Percentiles rank a stretch among this genome's conserved stretches.
These are phyloP conservation scores for Lupinus albus DNA, from an alignment of 306 rosid genomes.

Conservation along the genomic window DNA sequence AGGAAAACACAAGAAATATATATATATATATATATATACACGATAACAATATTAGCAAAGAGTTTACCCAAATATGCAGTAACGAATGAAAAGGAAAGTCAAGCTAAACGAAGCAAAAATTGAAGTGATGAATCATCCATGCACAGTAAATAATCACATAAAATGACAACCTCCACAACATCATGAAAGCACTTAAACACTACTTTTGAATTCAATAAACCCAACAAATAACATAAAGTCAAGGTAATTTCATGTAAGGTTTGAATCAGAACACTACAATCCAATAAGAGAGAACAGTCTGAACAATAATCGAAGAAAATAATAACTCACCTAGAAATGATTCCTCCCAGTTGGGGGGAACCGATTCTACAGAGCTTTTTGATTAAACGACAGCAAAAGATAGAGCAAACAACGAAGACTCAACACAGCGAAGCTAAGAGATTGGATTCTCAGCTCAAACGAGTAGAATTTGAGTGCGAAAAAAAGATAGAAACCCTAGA, in stretches of 20 bases:
- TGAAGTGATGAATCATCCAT: neutral
- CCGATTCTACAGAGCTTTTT: slow-evolving; percentile 30
- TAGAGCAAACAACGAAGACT: slow-evolving; percentile 29
- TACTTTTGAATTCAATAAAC: slow-evolving; percentile 44
- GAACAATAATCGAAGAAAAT: slow-evolving; percentile 3
- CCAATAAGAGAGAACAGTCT: neutral
- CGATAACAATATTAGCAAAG: slow-evolving; percentile 35
- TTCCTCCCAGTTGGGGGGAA: neutral
- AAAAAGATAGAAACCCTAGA: slow-evolving; percentile 59
- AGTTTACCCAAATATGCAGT: slow-evolving; percentile 36
- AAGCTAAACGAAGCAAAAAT: slow-evolving; percentile 18
- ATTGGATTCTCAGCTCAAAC: slow-evolving; percentile 44
- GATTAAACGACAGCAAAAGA: slow-evolving; percentile 20
- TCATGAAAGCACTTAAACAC: slow-evolving; percentile 49
- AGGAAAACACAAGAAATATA: slow-evolving; percentile 2
- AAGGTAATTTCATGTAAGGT: slow-evolving; percentile 11
- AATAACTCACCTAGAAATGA: slow-evolving; percentile 1
- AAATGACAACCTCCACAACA: slow-evolving; percentile 33
- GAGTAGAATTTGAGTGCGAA: slow-evolving; percentile 54
- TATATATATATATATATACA: slow-evolving; percentile 11
- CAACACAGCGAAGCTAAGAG: slow-evolving; percentile 21
- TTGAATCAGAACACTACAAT: slow-evolving; percentile 23
- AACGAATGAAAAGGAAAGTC: slow-evolving; percentile 18
- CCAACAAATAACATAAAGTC: slow-evolving; percentile 3
- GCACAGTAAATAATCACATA: slow-evolving; percentile 38